A percentile compares a stretch with the other conserved stretches of the same genome.
phyloP scores from a whole-genome alignment of 257 asterid genomes.

The Ophiorrhiza pumila region DNA sequence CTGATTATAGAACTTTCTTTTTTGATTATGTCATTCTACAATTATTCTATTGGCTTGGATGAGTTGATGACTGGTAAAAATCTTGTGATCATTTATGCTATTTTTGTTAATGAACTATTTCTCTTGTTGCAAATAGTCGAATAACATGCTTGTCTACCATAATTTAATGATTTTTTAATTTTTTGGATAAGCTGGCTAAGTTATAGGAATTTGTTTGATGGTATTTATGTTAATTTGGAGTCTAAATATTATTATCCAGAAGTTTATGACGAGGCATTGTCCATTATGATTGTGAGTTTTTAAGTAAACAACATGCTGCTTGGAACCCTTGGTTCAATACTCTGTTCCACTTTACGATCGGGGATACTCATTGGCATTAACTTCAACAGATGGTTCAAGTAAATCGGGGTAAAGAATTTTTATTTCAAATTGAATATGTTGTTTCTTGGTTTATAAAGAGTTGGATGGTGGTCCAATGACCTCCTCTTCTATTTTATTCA shows the following conservation, averaged over 20 bases:
- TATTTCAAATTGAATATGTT: background rate
- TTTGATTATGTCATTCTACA: background rate
- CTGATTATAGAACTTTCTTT: too few relatives aligned
- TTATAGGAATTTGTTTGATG: background rate
- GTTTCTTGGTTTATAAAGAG: background rate
- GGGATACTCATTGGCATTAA: constrained; percentile 77
- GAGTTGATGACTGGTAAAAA: background rate
- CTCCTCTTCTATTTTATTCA: background rate
- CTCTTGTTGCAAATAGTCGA: background rate
- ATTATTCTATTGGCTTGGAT: background rate
- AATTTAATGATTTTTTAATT: background rate
- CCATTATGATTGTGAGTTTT: background rate
- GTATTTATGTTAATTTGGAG: background rate
- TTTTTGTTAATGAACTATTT: background rate
- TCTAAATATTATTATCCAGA: background rate
- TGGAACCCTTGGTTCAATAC: background rate
- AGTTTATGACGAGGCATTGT: background rate
- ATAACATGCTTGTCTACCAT: background rate
- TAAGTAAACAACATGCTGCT: background rate
- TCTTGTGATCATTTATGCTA: background rate
- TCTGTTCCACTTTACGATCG: constrained; percentile 91
- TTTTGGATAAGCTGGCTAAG: background rate
- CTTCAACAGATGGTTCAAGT: constrained; percentile 59
- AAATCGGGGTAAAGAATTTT: constrained; percentile 47
- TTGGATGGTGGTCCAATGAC: background rate